phyloP scores from a whole-genome alignment of 1,284 basidiomycete species.

The Apiotrichum mycotoxinovorans region DNA sequence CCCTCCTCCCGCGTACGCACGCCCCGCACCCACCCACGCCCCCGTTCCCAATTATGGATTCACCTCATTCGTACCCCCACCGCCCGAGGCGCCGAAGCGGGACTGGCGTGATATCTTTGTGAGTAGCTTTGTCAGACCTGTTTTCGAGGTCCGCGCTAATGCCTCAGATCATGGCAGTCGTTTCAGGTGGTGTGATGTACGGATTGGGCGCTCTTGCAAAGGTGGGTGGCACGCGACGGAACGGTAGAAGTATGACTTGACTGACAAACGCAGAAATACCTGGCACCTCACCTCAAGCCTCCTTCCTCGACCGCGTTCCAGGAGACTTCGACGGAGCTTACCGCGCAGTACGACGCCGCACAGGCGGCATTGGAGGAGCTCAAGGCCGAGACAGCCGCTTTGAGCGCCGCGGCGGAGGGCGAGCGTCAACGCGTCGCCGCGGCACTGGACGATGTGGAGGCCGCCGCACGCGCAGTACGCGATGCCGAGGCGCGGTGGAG shows the following conservation, averaged over 20 bases:
- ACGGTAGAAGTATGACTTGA: not conserved
- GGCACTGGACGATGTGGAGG: slow-evolving; percentile 75
- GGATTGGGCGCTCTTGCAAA: slow-evolving; percentile 80
- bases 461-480: slow-evolving; percentile 47
- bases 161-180: slow-evolving; percentile 82
- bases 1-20: slow-evolving; percentile 43
- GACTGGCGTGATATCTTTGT: slow-evolving; percentile 97
- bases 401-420: slow-evolving; percentile 78
- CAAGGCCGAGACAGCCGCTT: slow-evolving; percentile 59
- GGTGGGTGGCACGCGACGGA: slow-evolving; percentile 53
- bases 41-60: slow-evolving; percentile 41
- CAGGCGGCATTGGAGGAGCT: slow-evolving; percentile 64
- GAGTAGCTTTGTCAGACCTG: too few species aligned
- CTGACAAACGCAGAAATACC: slow-evolving; percentile 66
- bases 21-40: not conserved
- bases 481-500: slow-evolving; percentile 67
- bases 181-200: slow-evolving; percentile 86
- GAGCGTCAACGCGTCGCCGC: slow-evolving; percentile 74
- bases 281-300: slow-evolving; percentile 86
- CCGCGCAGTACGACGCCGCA: slow-evolving; percentile 89
- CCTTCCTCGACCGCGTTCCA: slow-evolving; percentile 87
- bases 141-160: too few species aligned
- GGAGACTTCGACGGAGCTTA: slow-evolving; percentile 76
- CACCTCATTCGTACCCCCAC: slow-evolving; percentile 12
- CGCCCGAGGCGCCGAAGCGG: slow-evolving; percentile 53